These are phyloP conservation scores for Emergomyces orientalis DNA, from an alignment of 2,329 filamentous ascomycete genomes.

Conservation along the genomic window DNA sequence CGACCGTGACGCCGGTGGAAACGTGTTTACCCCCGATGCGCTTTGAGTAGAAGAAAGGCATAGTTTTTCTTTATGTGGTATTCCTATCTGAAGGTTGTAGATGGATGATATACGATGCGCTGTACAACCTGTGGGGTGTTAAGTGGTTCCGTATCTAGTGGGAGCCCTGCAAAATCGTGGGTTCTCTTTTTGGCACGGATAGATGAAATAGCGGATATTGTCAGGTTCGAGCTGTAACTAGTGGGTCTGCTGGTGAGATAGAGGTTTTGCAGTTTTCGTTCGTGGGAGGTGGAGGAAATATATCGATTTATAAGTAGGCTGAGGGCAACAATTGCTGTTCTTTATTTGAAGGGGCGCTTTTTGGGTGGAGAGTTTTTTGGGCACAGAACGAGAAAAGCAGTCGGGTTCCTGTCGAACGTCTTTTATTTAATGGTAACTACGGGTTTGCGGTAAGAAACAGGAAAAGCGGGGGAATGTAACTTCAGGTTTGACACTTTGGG, in stretches of 20 bases:
- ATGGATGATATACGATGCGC: not conserved
- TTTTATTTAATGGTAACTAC: not conserved
- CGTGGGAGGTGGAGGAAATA: not conserved
- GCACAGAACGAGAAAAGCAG: not conserved
- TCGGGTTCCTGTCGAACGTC: not conserved
- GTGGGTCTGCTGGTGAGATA: not conserved
- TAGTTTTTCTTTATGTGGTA: constrained; percentile 9
- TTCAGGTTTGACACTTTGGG: not conserved
- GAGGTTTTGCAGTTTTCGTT: not conserved
- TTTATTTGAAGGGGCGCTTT: not conserved
- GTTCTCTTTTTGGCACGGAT: not conserved
- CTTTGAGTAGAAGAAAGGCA: constrained; percentile 32
- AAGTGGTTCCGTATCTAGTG: not conserved
- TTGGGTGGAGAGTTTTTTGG: not conserved
- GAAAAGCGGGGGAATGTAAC: not conserved
- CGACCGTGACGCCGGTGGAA: constrained; percentile 43
- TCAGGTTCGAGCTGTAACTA: not conserved
- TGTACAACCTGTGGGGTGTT: not conserved
- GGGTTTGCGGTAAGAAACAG: not conserved
- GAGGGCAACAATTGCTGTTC: not conserved
- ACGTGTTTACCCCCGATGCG: constrained; percentile 28
- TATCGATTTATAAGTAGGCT: not conserved
- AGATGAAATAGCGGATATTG: not conserved
- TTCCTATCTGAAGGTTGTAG: not conserved
- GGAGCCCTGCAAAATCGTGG: not conserved